Evolutionary conservation across 2,329 filamentous ascomycete genomes (phyloP), one percentile per base, ranked within the genome.

Genomic region (Pseudogymnoascus sp.): DNA sequence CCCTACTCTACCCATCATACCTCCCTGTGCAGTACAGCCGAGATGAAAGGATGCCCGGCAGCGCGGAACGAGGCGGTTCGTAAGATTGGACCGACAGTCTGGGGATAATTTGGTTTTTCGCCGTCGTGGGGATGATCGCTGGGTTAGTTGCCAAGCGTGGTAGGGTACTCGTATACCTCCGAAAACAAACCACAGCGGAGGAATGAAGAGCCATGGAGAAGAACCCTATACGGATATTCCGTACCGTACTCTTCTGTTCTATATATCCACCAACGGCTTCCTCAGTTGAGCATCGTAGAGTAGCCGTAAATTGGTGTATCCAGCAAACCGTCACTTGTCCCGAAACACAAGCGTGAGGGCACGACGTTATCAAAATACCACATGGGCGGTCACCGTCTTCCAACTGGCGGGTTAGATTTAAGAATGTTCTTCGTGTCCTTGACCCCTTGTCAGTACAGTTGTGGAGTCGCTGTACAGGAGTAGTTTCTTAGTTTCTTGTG

Each of bases 401-500:
- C 44, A 50, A 50, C 44, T 50, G 44, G 44, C 44, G 44, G 44
- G 21, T 28, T 7, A 23, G 44, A 50, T 50, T 50, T 50, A 50
- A 50, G 44, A 50, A 50, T 50, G 44, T 50, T 50, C 44, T 50
- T 50, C 23, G 44, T 28, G 44, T 50, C 44, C 44, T 28, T 15
- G 15, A 8, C 15, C 44, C 44, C 44, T 50, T 50, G 44, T 50
- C 44, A 50, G 44, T 50, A 50, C 44, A 50, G 23, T 2, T 50
- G 44, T 50, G 44, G 44, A 50, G 44, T 50, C 44, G 13, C 44
- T 17, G 4, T 50, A 50, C 15, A 26, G 44, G 7, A 17, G 23
- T 50, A 50, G 44, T 50, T 50, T 50, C 23, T 50, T 50, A 50
- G 44, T 50, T 50, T 50, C 23, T 50, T 50, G 44, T 28, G 44